These are phyloP conservation scores for Obelidium mucronatum DNA, from an alignment of 192 early-diverging fungal genomes.

Conservation along the genomic window DNA sequence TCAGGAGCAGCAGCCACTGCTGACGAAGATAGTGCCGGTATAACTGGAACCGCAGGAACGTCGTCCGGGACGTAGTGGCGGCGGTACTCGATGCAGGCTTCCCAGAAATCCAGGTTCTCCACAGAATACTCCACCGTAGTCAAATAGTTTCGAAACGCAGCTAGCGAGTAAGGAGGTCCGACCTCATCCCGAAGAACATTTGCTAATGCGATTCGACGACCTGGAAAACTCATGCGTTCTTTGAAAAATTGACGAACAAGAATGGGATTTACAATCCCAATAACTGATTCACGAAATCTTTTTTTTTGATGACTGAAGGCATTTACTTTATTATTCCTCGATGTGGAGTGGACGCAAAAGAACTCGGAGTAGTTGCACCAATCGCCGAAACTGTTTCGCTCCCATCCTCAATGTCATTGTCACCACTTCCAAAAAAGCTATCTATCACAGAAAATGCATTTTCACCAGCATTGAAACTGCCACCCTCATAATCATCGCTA, in stretches of 20 bases:
- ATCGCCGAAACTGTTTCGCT: neutral
- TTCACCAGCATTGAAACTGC: neutral
- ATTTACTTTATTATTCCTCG: neutral
- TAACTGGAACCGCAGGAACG: neutral
- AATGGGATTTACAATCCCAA: constrained; percentile 1
- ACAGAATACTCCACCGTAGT: constrained; percentile 7
- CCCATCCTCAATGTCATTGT: neutral
- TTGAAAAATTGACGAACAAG: neutral
- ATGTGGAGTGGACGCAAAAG: neutral
- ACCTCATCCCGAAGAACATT: constrained; percentile 8
- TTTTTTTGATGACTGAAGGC: no score
- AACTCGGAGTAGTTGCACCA: neutral
- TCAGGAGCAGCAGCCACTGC: no score
- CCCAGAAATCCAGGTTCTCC: constrained; percentile 24
- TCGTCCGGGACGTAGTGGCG: neutral
- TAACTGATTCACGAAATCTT: no score
- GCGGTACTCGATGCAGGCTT: neutral
- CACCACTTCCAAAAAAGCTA: neutral
- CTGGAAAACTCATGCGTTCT: neutral
- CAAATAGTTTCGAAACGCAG: constrained; percentile 2
- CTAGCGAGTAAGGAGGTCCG: constrained; percentile 11
- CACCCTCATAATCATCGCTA: neutral
- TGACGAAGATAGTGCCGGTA: no score
- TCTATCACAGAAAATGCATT: no score
- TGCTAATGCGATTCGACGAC: neutral